Evolutionary conservation across 2,329 filamentous ascomycete species (phyloP).

Genomic region (Claviceps sp.): DNA sequence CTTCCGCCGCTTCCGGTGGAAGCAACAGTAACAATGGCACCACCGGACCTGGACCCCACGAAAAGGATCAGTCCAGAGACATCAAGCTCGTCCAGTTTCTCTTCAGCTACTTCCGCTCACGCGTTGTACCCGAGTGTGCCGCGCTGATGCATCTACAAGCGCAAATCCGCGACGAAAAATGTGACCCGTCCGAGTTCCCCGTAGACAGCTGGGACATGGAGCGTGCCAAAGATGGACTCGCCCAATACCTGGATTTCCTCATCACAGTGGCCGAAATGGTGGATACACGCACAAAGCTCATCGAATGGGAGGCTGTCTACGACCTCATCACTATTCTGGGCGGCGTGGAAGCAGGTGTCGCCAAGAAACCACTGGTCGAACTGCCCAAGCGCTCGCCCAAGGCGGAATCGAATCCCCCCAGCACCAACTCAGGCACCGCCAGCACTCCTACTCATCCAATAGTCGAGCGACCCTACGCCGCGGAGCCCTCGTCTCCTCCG

Average conservation of each 20-base stretch:
- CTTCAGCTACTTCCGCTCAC: conserved; percentile 80
- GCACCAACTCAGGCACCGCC: conserved; percentile 14
- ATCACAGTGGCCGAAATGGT: conserved; percentile 77
- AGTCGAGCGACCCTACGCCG: conserved; percentile 53
- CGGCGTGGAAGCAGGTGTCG: conserved; percentile 76
- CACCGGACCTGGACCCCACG: conserved; percentile 21
- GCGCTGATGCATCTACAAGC: conserved; percentile 91
- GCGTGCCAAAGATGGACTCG: conserved; percentile 84
- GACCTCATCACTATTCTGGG: conserved; percentile 79
- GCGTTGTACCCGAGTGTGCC: conserved; percentile 86
- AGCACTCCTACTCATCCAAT: conserved; percentile 13
- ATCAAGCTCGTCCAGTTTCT: conserved; percentile 69
- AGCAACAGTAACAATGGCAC: conserved; percentile 15
- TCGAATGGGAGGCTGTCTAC: conserved; percentile 83
- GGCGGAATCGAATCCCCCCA: conserved; percentile 15
- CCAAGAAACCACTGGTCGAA: conserved; percentile 58
- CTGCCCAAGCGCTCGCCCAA: conserved; percentile 18
- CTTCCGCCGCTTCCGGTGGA: conserved; percentile 6
- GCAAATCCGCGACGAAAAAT: conserved; percentile 65
- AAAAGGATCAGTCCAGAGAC: conserved; percentile 41
- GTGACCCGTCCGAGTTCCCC: conserved; percentile 75
- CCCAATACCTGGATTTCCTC: conserved; percentile 89
- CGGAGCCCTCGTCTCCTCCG: conserved; percentile 15
- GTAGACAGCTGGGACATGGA: conserved; percentile 98
- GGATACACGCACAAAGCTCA: conserved; percentile 70